phyloP scores from a whole-genome alignment of 345 rosid genomes.

The Linum usitatissimum region DNA sequence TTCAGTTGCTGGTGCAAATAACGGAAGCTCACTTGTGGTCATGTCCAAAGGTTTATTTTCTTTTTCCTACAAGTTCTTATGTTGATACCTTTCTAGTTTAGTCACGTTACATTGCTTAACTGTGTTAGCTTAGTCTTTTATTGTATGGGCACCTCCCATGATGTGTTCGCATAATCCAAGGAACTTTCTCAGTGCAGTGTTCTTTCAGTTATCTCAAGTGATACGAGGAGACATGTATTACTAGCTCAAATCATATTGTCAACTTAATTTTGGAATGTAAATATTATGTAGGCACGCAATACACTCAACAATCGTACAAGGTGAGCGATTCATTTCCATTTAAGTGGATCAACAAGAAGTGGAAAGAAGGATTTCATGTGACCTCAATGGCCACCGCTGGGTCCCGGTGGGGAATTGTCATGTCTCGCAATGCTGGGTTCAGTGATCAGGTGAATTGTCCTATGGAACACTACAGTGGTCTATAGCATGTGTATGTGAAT shows the following conservation, averaged over 20 bases:
- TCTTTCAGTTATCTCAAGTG: neutral
- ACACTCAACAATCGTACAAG: constrained; percentile 28
- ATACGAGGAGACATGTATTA: neutral
- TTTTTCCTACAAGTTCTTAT: neutral
- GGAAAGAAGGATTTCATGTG: constrained; percentile 31
- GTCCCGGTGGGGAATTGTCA: constrained; percentile 27
- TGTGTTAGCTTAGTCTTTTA: neutral
- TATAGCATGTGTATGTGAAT: no score
- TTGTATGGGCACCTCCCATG: neutral
- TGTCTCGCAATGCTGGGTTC: constrained; percentile 32
- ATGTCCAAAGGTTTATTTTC: constrained; percentile 24
- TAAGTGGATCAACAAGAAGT: constrained; percentile 30
- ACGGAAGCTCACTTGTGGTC: constrained; percentile 28
- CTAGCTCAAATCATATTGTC: neutral
- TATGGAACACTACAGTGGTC: neutral
- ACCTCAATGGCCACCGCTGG: constrained; percentile 31
- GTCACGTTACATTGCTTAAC: neutral
- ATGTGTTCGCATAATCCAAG: neutral
- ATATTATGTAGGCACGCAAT: constrained; percentile 21
- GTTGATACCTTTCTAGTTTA: neutral
- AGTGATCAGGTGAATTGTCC: constrained; percentile 18
- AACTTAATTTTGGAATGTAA: neutral
- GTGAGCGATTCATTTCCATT: constrained; percentile 29
- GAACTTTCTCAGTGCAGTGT: no score
- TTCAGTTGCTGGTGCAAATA: constrained; percentile 25